Conservation (phyloP, 768 basidiomycete genomes). For the Pleurotus pulmonarius region DNA sequence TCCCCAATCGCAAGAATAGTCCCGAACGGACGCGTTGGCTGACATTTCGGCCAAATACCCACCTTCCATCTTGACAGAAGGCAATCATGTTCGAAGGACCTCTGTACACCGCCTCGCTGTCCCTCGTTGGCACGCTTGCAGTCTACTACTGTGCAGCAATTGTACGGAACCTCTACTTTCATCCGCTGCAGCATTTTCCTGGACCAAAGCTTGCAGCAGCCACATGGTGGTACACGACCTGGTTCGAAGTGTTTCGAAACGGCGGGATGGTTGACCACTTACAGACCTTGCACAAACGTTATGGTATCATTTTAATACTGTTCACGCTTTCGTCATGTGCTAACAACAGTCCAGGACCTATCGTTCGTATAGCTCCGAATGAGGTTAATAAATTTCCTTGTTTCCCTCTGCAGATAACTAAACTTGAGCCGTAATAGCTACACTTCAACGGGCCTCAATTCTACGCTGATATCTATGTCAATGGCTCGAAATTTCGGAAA, state of each 20-base stretch:
- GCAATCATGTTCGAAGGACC: no score
- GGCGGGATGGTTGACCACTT: constrained; percentile 24
- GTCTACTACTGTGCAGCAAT: neutral
- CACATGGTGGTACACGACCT: constrained; percentile 21
- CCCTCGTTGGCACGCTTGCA: neutral
- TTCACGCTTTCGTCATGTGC: neutral
- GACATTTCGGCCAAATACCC: no score
- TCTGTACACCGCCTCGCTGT: neutral
- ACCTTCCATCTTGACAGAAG: no score
- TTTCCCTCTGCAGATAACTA: neutral
- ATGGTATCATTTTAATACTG: constrained; percentile 16
- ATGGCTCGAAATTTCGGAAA: constrained; percentile 22
- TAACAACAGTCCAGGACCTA: constrained; percentile 22
- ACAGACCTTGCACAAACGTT: constrained; percentile 18
- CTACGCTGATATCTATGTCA: constrained; percentile 28
- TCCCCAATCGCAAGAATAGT: no score
- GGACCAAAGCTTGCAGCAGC: constrained; percentile 25
- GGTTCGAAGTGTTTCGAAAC: constrained; percentile 22
- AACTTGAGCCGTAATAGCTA: constrained; percentile 18
- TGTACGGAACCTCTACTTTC: constrained; percentile 18
- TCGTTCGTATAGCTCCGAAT: constrained; percentile 33
- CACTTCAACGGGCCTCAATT: constrained; percentile 32
- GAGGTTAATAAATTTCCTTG: constrained; percentile 19
- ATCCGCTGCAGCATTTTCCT: constrained; percentile 23
- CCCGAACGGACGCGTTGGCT: no score